Evolutionary conservation across 2,329 filamentous ascomycete species (phyloP).

Genomic region (Colletotrichum tropicale): DNA sequence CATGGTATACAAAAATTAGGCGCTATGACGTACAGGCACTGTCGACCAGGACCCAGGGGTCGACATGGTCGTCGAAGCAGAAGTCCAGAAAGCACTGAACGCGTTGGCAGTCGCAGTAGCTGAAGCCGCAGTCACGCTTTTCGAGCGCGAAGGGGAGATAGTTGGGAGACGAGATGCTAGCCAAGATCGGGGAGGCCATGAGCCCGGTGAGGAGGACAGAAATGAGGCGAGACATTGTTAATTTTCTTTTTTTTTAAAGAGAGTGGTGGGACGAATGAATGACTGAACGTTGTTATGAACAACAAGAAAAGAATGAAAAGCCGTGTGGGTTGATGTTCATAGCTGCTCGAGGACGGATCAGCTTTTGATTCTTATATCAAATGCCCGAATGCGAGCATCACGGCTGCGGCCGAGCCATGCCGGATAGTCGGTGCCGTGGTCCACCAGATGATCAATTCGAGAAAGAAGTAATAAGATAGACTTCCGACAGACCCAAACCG

Average conservation of each 20-base stretch:
- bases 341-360: neutral
- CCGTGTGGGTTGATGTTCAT: neutral
- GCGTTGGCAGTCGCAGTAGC: neutral
- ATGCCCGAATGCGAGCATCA: neutral
- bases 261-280: neutral
- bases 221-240: neutral
- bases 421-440: neutral
- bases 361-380: neutral
- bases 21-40: neutral
- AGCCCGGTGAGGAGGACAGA: neutral
- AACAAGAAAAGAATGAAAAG: neutral
- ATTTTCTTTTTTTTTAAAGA: neutral
- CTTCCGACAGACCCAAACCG: neutral
- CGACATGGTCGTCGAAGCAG: neutral
- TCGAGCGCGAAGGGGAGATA: neutral
- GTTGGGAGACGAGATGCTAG: neutral
- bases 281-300: neutral
- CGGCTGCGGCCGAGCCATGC: slow-evolving; percentile 28
- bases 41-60: neutral
- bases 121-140: neutral
- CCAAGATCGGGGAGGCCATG: neutral
- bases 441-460: slow-evolving; percentile 3
- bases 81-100: neutral
- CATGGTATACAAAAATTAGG: rapidly evolving
- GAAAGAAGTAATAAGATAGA: neutral